A percentile compares a stretch with the other conserved stretches of the same genome.
Conservation (phyloP, 2,329 filamentous ascomycete species). For the Aspergillus alliaceus region DNA sequence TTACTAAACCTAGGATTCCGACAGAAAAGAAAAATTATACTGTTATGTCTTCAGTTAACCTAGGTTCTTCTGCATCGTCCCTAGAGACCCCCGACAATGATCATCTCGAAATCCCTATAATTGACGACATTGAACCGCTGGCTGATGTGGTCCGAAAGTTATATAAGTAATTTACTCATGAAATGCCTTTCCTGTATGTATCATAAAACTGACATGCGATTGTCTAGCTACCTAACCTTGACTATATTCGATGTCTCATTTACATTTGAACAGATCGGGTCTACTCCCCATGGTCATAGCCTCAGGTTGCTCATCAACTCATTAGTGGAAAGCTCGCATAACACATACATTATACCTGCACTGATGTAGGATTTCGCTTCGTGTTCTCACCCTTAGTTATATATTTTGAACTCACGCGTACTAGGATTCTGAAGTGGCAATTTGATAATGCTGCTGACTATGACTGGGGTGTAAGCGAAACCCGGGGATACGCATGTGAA, state of each 20-base stretch:
- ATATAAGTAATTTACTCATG: slow-evolving; percentile 27
- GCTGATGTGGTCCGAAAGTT: slow-evolving; percentile 42
- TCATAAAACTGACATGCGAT: slow-evolving; percentile 4
- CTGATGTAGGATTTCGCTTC: slow-evolving; percentile 49
- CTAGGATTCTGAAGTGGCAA: slow-evolving; percentile 58
- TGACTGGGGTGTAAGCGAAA: slow-evolving; percentile 57
- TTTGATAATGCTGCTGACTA: slow-evolving; percentile 53
- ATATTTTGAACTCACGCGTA: not conserved
- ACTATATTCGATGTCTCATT: slow-evolving; percentile 42
- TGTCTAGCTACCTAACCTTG: slow-evolving; percentile 38
- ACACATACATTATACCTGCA: slow-evolving; percentile 46
- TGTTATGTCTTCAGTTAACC: slow-evolving; percentile 7
- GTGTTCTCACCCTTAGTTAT: not conserved
- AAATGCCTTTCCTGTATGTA: not conserved
- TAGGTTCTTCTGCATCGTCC: slow-evolving; percentile 17
- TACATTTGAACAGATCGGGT: slow-evolving; percentile 47
- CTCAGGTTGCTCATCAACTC: slow-evolving; percentile 40
- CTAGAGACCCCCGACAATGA: slow-evolving; percentile 20
- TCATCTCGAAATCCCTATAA: slow-evolving; percentile 39
- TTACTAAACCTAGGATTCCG: not conserved
- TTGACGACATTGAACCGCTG: slow-evolving; percentile 42
- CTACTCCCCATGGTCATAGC: slow-evolving; percentile 36
- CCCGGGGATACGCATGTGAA: slow-evolving; percentile 59
- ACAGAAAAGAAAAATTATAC: not conserved
- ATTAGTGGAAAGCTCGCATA: slow-evolving; percentile 43